Conservation (phyloP, 495 filamentous ascomycete genomes). For the Penicillium longicatenatum region DNA sequence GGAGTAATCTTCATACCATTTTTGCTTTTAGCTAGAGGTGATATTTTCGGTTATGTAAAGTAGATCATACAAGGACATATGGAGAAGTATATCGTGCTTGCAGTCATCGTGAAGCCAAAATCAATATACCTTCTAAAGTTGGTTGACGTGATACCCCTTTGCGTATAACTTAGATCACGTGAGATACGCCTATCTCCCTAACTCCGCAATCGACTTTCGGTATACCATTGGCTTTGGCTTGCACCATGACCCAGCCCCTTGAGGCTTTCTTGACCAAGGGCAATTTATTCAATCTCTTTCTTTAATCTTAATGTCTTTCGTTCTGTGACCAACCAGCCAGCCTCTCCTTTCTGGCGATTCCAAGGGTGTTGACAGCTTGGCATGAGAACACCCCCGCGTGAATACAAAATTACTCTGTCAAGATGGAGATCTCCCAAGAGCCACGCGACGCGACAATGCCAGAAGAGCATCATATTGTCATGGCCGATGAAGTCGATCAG, state of each 20-base stretch:
- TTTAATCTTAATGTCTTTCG: background rate
- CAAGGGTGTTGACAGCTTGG: background rate
- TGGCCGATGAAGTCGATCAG: slow-evolving; percentile 57
- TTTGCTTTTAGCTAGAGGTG: background rate
- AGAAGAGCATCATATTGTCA: slow-evolving; percentile 49
- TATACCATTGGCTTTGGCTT: slow-evolving; percentile 3
- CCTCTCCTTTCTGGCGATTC: background rate
- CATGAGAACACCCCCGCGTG: slow-evolving; percentile 6
- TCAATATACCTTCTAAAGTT: background rate
- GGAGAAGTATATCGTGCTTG: background rate
- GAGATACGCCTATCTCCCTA: slow-evolving; percentile 9
- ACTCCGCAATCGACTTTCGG: slow-evolving; percentile 4
- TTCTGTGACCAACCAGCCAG: background rate
- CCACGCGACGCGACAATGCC: slow-evolving; percentile 26
- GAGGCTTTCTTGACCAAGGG: background rate
- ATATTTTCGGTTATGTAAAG: background rate
- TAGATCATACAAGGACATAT: slow-evolving; percentile 2
- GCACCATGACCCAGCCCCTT: slow-evolving; percentile 5
- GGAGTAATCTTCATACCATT: slow-evolving; percentile 21
- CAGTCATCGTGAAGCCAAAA: background rate
- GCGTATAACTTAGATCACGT: background rate
- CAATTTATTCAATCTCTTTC: background rate
- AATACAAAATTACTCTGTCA: slow-evolving; percentile 7
- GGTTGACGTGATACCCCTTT: background rate
- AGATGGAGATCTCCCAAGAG: slow-evolving; percentile 35